Evolutionary conservation across 2,329 filamentous ascomycete species (phyloP).

Genomic region (Diaporthe ampelina): DNA sequence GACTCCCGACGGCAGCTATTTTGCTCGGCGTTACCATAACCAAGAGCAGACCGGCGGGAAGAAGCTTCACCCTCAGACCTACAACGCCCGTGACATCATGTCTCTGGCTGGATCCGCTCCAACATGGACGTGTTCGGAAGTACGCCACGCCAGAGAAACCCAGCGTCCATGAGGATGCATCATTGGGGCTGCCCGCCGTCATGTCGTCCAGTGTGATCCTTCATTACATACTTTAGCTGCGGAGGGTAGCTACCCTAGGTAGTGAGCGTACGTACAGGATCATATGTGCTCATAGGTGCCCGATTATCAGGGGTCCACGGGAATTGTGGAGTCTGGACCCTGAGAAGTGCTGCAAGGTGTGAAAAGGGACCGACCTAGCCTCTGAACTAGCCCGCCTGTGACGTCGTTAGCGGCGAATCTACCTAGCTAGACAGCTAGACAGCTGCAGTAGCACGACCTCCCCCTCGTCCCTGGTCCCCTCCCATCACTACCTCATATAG

Average conservation of each 20-base stretch:
- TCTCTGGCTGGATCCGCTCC: no score
- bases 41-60: neutral
- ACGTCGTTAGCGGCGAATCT: slow-evolving; percentile 28
- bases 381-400: slow-evolving; percentile 26
- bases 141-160: neutral
- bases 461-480: neutral
- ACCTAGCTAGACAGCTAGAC: no score
- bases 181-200: neutral
- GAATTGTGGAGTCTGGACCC: slow-evolving; percentile 20
- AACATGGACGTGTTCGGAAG: no score
- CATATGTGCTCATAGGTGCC: neutral
- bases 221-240: neutral
- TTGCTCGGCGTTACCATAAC: neutral
- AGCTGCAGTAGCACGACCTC: slow-evolving; percentile 2
- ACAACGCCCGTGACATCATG: slow-evolving; percentile 13
- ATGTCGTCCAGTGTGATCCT: neutral
- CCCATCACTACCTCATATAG: slow-evolving; percentile 12
- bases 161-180: no score
- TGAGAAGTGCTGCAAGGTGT: neutral
- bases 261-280: neutral
- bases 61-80: neutral
- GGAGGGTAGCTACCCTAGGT: no score
- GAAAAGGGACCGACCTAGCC: slow-evolving; percentile 16
- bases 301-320: slow-evolving; percentile 24
- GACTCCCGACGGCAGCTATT: neutral